phyloP scores from a whole-genome alignment of 2,329 filamentous ascomycete species.

The Pseudocercospora fuligena region DNA sequence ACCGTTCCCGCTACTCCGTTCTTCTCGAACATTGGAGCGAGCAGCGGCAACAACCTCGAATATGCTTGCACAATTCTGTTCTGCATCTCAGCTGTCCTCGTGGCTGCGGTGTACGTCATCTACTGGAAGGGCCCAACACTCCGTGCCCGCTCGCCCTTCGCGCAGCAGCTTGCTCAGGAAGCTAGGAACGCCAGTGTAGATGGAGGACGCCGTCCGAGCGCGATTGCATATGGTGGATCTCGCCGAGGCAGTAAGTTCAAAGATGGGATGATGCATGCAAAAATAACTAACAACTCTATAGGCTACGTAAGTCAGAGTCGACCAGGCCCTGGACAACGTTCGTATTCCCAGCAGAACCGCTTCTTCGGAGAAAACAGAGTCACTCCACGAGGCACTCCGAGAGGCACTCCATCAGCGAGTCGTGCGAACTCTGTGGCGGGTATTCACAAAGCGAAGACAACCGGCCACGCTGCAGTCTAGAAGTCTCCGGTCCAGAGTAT shows the following conservation, averaged over 20 bases:
- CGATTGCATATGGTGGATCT: constrained; percentile 24
- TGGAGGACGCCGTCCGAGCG: constrained; percentile 33
- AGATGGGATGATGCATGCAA: too few species aligned
- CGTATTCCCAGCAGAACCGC: constrained; percentile 36
- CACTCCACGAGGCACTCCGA: constrained; percentile 35
- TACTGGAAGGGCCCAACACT: constrained; percentile 62
- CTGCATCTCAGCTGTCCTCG: constrained; percentile 55
- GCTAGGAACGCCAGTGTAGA: constrained; percentile 30
- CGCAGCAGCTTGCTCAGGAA: constrained; percentile 48
- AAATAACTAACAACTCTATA: constrained; percentile 1
- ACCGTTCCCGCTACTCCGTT: constrained; percentile 71
- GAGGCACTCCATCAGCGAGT: constrained; percentile 35
- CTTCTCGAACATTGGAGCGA: constrained; percentile 49
- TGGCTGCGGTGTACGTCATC: constrained; percentile 62
- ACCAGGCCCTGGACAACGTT: constrained; percentile 30
- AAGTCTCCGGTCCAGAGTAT: not conserved
- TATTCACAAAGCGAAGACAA: not conserved
- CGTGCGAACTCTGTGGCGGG: constrained; percentile 32
- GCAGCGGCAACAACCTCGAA: constrained; percentile 51
- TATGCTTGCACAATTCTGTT: constrained; percentile 62
- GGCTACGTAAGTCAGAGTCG: constrained; percentile 16
- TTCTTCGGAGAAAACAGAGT: constrained; percentile 39
- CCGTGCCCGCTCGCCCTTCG: constrained; percentile 58
- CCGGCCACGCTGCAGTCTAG: not conserved
- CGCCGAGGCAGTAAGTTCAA: constrained; percentile 32